Base-by-base conservation (phyloP, 164 flowering plant genomes). In the Buxus sempervirens region DNA sequence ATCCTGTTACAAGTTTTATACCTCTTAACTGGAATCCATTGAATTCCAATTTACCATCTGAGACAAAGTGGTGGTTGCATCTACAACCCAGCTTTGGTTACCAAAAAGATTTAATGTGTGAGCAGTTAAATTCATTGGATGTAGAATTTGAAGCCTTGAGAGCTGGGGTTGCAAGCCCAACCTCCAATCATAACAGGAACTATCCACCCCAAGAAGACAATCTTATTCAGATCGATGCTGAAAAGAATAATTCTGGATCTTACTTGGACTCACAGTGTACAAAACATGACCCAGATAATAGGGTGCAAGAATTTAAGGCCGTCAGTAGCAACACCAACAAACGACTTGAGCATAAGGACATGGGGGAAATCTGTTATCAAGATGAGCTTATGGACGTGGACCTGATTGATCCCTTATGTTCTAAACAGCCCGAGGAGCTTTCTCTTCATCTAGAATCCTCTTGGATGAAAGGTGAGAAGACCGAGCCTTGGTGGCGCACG, bases 401-500 rank as follows among this genome's bases (percentile, higher is more conserved):
- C 64, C 25, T 53, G 72, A 60, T 71, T 63, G 76, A 72, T 32
- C 63, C 51, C 49, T 74, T 72, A 8, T 70, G 22, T 18, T 63
- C 72, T 45, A 73, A 80, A 58, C 66, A 67, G 54, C 7, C 76
- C 0, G 63, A 67, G 62, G 70, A 55, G 24, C 45, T 72, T 53
- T 62, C 55, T 63, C 71, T 70, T 58, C 81, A 72, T 72, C 65
- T 73, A 8, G 86, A 77, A 28, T 79, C 76, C 62, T 70, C 83
- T 63, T 82, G 82, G 86, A 53, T 77, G 36, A 77, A 54, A 23
- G 72, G 63, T 54, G 82, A 72, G 58, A 83, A 81, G 62, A 63
- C 66, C 53, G 75, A 74, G 54, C 89, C 90, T 20, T 86, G 90
- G 93, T 88, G 93, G 93, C 77, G 85, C 20, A 76, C 75, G 4